Conservation (phyloP, 2,329 filamentous ascomycete species). For the Penicillium sp. region DNA sequence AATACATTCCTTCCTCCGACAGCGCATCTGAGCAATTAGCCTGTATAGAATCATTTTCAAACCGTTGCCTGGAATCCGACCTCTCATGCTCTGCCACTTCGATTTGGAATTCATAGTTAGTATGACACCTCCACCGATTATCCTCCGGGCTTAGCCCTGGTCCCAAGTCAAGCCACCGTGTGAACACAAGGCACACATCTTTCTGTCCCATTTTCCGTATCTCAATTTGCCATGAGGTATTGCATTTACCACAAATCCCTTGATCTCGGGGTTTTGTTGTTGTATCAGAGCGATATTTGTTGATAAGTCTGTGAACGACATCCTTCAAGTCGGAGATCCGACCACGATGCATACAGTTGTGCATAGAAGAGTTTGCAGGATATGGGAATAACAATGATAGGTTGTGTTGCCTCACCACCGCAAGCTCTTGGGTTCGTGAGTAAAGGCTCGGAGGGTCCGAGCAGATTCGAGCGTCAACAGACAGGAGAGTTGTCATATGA, state of each 20-base stretch:
- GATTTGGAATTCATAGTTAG: too few relatives aligned
- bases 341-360: not conserved
- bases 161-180: too few relatives aligned
- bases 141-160: too few relatives aligned
- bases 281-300: not conserved
- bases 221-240: not conserved
- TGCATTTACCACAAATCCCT: not conserved
- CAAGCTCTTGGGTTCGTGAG: slow-evolving; percentile 5
- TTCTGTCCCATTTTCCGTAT: not conserved
- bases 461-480: slow-evolving; percentile 8
- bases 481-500: not conserved
- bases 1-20: too few relatives aligned
- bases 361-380: not conserved
- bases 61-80: too few relatives aligned
- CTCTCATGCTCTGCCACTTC: too few relatives aligned
- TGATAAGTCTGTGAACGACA: not conserved
- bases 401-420: slow-evolving; percentile 1
- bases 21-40: too few relatives aligned
- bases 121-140: too few relatives aligned
- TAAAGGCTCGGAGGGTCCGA: slow-evolving; percentile 5
- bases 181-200: too few relatives aligned
- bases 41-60: too few relatives aligned
- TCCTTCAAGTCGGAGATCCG: too few relatives aligned
- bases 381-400: not conserved
- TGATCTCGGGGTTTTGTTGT: not conserved